phyloP scores from a whole-genome alignment of 768 basidiomycete genomes.

The Obba rivulosa region DNA sequence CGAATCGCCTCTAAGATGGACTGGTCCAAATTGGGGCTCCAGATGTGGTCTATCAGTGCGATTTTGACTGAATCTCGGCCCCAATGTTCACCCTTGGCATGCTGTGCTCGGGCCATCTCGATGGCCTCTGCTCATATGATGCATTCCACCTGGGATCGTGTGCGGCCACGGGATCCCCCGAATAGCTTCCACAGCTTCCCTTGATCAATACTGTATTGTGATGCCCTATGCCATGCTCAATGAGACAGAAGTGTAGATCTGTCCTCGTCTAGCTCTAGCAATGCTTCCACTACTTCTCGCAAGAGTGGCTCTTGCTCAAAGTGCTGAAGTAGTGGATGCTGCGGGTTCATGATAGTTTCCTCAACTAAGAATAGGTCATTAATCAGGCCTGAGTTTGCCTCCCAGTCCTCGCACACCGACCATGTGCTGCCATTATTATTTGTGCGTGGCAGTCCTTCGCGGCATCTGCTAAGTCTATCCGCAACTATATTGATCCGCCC shows the following conservation, averaged over 20 bases:
- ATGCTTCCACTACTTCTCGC: slow-evolving; percentile 5
- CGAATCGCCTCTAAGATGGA: slow-evolving; percentile 12
- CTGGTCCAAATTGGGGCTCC: slow-evolving; percentile 22
- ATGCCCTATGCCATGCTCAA: slow-evolving; percentile 2
- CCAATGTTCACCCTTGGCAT: slow-evolving; percentile 26
- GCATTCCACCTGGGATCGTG: slow-evolving; percentile 7
- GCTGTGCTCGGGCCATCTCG: slow-evolving; percentile 8
- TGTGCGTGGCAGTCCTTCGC: slow-evolving; percentile 2
- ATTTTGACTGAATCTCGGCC: slow-evolving; percentile 29
- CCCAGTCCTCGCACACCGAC: slow-evolving; percentile 26
- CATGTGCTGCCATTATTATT: slow-evolving; percentile 14
- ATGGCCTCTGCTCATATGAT: neutral
- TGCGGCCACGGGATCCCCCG: slow-evolving; percentile 8
- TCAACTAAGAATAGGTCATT: slow-evolving; percentile 9
- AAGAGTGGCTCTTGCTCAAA: slow-evolving; percentile 7
- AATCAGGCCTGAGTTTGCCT: slow-evolving; percentile 9
- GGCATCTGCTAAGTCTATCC: slow-evolving; percentile 21
- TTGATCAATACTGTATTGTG: slow-evolving; percentile 6
- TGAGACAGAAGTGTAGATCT: neutral
- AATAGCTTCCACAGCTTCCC: slow-evolving; percentile 20
- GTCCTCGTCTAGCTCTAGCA: neutral
- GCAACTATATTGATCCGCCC: slow-evolving; percentile 18
- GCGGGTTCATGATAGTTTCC: neutral
- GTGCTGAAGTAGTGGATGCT: neutral
- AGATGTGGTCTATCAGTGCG: slow-evolving; percentile 19